Base-by-base conservation (phyloP, 139 green algal genomes). In the Raphidocelis subcapitata region DNA sequence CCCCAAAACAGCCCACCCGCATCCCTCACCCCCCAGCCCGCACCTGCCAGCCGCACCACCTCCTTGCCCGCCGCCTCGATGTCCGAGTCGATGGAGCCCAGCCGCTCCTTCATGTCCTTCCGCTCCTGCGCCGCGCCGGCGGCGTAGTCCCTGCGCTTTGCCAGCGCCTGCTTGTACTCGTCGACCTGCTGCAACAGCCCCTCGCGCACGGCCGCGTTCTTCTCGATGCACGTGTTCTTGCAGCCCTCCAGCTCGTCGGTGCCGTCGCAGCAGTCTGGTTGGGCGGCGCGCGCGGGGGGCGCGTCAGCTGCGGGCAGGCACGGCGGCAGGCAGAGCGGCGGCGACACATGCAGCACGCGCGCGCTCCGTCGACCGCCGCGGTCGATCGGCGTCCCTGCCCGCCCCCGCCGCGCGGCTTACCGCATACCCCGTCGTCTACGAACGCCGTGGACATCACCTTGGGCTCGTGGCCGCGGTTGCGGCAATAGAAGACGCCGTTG, bases 211-310 rank as follows among this genome's bases (percentile, higher is more conserved):
- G 83, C 82, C 1, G 80, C 75, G 35, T 91, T 89, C 26, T 81
- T 76, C 56, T 92, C 76, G 18, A 83, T 56, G 80, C 94, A 98
- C 1, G 73, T 90, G 81, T 97, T 94, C 36, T 73, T 65, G 85
- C 93, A 98, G 1, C 91, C 92, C 12, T 70, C 51, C 0, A 67
- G 44, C 81, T 98, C 94, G 62, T 98, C 94, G 0, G 77, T 81
- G 29, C 94, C 94, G 80, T 98, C 94, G 57, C 94, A 98, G 83
- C 94, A 98, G 66, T 98, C 91, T 96, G 82, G n/a, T n/a, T n/a
- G n/a, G n/a, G n/a, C n/a, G n/a, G n/a, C n/a, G n/a, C n/a, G n/a
- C 67, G 67, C n/a, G n/a, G n/a, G n/a, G n/a, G n/a, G n/a, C n/a
- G n/a, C n/a, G n/a, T n/a, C n/a, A n/a, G n/a, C n/a, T n/a, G n/a